Evolutionary conservation across 1,284 basidiomycete species (phyloP).

Genomic region (Microbotryum saponariae): DNA sequence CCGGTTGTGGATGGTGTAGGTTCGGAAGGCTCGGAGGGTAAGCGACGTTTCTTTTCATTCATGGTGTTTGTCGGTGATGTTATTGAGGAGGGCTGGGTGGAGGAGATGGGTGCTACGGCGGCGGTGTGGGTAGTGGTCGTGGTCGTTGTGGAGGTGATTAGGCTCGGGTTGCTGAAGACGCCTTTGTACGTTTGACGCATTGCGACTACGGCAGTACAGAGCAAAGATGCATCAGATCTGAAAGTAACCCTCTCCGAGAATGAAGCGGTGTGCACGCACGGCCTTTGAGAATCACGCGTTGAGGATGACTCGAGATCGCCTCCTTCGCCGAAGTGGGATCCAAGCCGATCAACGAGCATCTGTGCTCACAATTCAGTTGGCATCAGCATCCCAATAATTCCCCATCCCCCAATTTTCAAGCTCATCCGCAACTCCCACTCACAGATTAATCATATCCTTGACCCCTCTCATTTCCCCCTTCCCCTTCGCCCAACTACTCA

Average conservation of each 20-base stretch:
- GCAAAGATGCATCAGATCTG: background rate
- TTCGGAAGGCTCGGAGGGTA: too few species aligned
- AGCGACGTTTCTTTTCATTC: too few species aligned
- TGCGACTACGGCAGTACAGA: slow-evolving; percentile 14
- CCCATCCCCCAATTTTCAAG: too few species aligned
- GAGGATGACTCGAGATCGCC: slow-evolving; percentile 54
- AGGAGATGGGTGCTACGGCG: background rate
- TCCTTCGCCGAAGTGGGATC: slow-evolving; percentile 59
- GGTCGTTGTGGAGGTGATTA: slow-evolving; percentile 1
- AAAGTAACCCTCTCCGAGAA: background rate
- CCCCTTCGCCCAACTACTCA: slow-evolving; percentile 56
- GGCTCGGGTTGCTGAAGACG: slow-evolving; percentile 26
- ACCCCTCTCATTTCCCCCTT: slow-evolving; percentile 59
- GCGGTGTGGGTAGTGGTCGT: background rate
- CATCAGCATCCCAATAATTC: background rate
- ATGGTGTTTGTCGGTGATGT: too few species aligned
- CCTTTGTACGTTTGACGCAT: slow-evolving; percentile 27
- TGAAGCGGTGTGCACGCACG: slow-evolving; percentile 48
- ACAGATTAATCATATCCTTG: slow-evolving; percentile 66
- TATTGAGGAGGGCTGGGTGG: background rate
- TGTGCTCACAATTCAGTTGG: slow-evolving; percentile 34
- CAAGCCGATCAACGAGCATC: slow-evolving; percentile 58
- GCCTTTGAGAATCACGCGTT: slow-evolving; percentile 60
- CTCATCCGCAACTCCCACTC: slow-evolving; percentile 30
- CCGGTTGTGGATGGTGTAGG: too few species aligned